Percentiles rank a stretch among this genome's conserved stretches.
phyloP scores from a whole-genome alignment of 2,329 filamentous ascomycete species.

The Bertia moriformis region DNA sequence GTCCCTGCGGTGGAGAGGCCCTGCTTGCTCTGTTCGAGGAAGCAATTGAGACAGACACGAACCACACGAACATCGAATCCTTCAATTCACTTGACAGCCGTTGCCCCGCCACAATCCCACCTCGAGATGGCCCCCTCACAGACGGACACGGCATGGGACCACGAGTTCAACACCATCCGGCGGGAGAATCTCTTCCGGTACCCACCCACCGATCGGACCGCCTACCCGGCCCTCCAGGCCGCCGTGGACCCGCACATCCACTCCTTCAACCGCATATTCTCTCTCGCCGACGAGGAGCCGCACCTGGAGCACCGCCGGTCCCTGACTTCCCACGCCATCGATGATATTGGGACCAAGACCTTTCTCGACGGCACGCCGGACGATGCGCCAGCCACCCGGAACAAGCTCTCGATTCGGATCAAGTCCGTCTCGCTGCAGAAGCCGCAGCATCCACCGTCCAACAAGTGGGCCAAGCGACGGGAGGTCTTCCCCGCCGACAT shows the following conservation, averaged over 20 bases:
- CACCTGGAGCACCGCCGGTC: slow-evolving; percentile 18
- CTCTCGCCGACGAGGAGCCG: slow-evolving; percentile 47
- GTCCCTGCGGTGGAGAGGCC: no score
- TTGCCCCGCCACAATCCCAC: no score
- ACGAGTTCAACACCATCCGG: slow-evolving; percentile 71
- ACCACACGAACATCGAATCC: no score
- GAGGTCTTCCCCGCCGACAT: slow-evolving; percentile 86
- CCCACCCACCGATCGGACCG: slow-evolving; percentile 75
- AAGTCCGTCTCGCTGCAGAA: slow-evolving; percentile 74
- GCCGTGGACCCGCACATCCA: slow-evolving; percentile 84
- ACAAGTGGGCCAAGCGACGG: slow-evolving; percentile 70
- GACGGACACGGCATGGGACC: slow-evolving; percentile 64
- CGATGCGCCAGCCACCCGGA: slow-evolving; percentile 42
- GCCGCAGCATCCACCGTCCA: slow-evolving; percentile 61
- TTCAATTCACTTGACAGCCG: no score
- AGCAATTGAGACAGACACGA: no score
- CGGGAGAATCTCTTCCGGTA: slow-evolving; percentile 80
- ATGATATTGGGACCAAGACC: slow-evolving; percentile 78
- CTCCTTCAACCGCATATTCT: slow-evolving; percentile 87
- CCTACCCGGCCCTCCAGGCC: slow-evolving; percentile 72
- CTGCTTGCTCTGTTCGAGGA: no score
- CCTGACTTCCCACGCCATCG: slow-evolving; percentile 57
- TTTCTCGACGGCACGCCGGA: slow-evolving; percentile 71
- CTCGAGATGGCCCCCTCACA: slow-evolving; percentile 36
- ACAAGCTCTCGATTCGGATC: slow-evolving; percentile 64